Conservation (phyloP, 2,329 filamentous ascomycete species). For the Ascosphaera aggregata region DNA sequence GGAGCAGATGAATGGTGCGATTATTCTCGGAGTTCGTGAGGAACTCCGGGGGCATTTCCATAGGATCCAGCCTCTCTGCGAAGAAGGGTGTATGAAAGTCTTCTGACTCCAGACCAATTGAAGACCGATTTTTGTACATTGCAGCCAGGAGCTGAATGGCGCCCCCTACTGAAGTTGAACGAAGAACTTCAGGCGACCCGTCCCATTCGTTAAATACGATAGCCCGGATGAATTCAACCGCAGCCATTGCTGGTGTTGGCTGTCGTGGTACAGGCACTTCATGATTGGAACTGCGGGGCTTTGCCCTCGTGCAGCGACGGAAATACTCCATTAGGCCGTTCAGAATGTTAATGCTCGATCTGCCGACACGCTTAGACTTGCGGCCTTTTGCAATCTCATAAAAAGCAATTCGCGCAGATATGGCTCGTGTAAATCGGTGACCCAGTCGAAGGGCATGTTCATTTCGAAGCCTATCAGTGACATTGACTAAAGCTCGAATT, state of each 20-base stretch:
- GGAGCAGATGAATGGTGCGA: slow-evolving; percentile 48
- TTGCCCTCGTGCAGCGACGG: slow-evolving; percentile 6
- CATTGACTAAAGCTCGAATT: slow-evolving; percentile 12
- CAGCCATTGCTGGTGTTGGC: slow-evolving; percentile 12
- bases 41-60: slow-evolving; percentile 55
- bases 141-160: slow-evolving; percentile 50
- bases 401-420: slow-evolving; percentile 26
- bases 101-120: slow-evolving; percentile 40
- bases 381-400: slow-evolving; percentile 23
- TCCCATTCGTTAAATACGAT: slow-evolving; percentile 65
- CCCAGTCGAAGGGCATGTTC: slow-evolving; percentile 27
- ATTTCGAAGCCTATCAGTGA: slow-evolving; percentile 25
- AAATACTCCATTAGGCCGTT: slow-evolving; percentile 16
- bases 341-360: slow-evolving; percentile 12
- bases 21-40: slow-evolving; percentile 35
- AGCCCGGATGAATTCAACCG: slow-evolving; percentile 28
- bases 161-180: slow-evolving; percentile 49
- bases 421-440: slow-evolving; percentile 24
- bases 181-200: slow-evolving; percentile 44
- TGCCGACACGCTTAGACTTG: slow-evolving; percentile 10
- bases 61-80: slow-evolving; percentile 48
- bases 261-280: slow-evolving; percentile 2
- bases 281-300: neutral
- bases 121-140: slow-evolving; percentile 47
- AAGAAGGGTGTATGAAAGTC: slow-evolving; percentile 58